Percentiles rank a stretch among this genome's conserved stretches.
phyloP scores from a whole-genome alignment of 2,329 filamentous ascomycete species.

The Myotisia sp. region DNA sequence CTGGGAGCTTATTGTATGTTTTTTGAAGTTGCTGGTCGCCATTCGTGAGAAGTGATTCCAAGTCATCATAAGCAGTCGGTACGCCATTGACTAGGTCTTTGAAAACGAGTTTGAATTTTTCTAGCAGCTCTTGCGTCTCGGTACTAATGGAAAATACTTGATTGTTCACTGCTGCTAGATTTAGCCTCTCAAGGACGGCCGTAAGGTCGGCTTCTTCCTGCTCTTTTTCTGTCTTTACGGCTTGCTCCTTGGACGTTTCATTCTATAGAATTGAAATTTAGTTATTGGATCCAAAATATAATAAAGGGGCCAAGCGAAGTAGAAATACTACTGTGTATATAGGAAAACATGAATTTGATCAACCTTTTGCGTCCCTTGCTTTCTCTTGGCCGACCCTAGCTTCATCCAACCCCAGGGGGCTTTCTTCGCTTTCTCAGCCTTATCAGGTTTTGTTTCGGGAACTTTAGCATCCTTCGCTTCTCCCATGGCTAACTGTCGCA shows the following conservation, averaged over 20 bases:
- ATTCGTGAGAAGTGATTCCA: conserved; percentile 53
- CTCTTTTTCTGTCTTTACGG: conserved; percentile 31
- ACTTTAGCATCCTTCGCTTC: conserved; percentile 18
- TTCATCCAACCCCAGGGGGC: conserved; percentile 28
- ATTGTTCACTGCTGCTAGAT: conserved; percentile 72
- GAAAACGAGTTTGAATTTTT: conserved; percentile 75
- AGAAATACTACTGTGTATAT: too few species aligned
- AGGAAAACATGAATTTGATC: too few species aligned
- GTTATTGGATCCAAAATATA: too few species aligned
- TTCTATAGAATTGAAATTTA: background rate
- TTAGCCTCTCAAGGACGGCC: conserved; percentile 67
- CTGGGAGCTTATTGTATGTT: conserved; percentile 54
- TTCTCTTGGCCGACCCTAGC: too few species aligned
- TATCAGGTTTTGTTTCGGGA: background rate
- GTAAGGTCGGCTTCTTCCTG: conserved; percentile 60
- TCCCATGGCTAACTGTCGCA: conserved; percentile 2
- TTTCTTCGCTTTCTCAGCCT: conserved; percentile 14
- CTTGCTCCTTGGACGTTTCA: background rate
- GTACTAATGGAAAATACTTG: conserved; percentile 70
- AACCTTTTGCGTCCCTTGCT: too few species aligned
- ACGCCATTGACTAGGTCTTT: conserved; percentile 87
- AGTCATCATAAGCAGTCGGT: conserved; percentile 82
- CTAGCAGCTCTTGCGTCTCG: conserved; percentile 68
- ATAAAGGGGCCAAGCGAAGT: too few species aligned
- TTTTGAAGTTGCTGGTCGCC: conserved; percentile 50